phyloP scores from a whole-genome alignment of 2,329 filamentous ascomycete genomes.

The Aspergillus floridensis region DNA sequence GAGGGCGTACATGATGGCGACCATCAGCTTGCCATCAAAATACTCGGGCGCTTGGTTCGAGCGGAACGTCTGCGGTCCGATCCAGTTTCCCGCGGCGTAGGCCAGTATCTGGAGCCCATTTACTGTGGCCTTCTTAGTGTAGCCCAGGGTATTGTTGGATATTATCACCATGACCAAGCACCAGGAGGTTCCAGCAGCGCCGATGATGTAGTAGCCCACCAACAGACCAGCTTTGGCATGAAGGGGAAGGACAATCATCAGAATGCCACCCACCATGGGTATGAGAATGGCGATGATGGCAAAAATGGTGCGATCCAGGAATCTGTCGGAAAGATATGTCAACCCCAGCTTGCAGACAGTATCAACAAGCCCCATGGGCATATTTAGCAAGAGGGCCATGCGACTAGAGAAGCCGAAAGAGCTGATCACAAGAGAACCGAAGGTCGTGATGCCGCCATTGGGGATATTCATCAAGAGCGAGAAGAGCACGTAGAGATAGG shows the following conservation, averaged over 20 bases:
- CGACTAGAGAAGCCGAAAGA: background rate
- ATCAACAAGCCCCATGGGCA: background rate
- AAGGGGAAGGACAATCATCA: background rate
- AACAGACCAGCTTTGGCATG: background rate
- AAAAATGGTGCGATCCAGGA: background rate
- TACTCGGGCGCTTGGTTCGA: background rate
- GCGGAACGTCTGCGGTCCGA: background rate
- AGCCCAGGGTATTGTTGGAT: background rate
- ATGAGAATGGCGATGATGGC: background rate
- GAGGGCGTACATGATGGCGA: background rate
- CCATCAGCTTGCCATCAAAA: background rate
- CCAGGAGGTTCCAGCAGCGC: background rate
- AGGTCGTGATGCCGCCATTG: constrained; percentile 19
- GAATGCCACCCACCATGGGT: background rate
- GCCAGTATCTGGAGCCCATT: background rate
- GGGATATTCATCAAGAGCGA: constrained; percentile 17
- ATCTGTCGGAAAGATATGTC: background rate
- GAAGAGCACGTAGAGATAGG: constrained; percentile 8
- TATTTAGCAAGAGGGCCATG: background rate
- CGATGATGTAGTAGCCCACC: background rate
- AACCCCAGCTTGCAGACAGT: background rate
- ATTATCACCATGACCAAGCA: background rate
- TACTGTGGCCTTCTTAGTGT: background rate
- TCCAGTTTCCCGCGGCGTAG: background rate
- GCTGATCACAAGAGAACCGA: background rate